Evolutionary conservation across 768 basidiomycete genomes (phyloP).

Genomic region (Albatrellus ellisii): DNA sequence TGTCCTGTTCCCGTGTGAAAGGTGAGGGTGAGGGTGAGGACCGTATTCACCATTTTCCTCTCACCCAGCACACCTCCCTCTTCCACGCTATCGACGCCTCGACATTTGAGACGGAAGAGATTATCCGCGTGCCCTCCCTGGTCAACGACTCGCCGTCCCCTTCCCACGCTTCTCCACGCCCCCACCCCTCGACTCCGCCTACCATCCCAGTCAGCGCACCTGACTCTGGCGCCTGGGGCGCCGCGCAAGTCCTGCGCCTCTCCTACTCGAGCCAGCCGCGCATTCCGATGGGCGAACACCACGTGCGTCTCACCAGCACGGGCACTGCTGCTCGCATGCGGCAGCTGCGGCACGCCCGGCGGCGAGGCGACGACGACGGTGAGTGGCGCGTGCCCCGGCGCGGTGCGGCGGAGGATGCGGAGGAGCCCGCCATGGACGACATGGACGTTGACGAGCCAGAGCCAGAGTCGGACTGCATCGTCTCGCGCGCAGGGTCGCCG

Average conservation of each 20-base stretch:
- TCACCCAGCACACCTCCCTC: slow-evolving; percentile 60
- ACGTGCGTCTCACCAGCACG: not conserved
- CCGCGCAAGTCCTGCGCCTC: not conserved
- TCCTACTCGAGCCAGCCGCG: slow-evolving; percentile 1
- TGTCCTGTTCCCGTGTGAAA: not conserved
- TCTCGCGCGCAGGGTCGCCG: slow-evolving; percentile 34
- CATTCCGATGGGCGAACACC: not conserved
- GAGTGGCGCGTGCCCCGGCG: slow-evolving; percentile 40
- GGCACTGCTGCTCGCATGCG: too few relatives aligned
- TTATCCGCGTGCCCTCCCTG: slow-evolving; percentile 42
- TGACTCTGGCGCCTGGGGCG: not conserved
- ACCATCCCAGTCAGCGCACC: not conserved
- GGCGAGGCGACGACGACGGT: slow-evolving; percentile 40
- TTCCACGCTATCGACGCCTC: slow-evolving; percentile 80
- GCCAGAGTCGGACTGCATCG: slow-evolving; percentile 37
- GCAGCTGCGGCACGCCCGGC: slow-evolving; percentile 26
- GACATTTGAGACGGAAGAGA: slow-evolving; percentile 70
- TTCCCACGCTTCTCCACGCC: slow-evolving; percentile 8
- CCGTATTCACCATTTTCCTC: not conserved
- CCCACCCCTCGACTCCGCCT: slow-evolving; percentile 10
- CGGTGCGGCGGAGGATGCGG: slow-evolving; percentile 15
- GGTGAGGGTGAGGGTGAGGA: not conserved
- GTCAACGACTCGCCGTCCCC: slow-evolving; percentile 11
- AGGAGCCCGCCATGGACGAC: slow-evolving; percentile 4
- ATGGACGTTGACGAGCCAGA: slow-evolving; percentile 29